These are phyloP conservation scores for Fusarium albosuccineum DNA, from an alignment of 2,329 filamentous ascomycete species.

Conservation along the genomic window DNA sequence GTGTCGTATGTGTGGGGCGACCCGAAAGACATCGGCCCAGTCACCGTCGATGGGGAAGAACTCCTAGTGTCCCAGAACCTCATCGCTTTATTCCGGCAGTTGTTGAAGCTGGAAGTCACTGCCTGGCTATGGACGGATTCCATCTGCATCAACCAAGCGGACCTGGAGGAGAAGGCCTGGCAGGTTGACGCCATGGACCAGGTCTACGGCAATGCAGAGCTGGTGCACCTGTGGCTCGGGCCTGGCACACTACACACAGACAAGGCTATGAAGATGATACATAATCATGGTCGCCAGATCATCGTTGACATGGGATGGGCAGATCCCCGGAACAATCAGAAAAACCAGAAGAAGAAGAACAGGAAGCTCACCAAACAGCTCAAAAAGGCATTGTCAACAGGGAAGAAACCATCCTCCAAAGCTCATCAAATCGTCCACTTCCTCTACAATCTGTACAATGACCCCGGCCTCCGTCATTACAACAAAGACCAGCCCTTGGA, in stretches of 20 bases:
- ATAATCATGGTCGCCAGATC: slow-evolving; percentile 10
- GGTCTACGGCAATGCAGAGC: slow-evolving; percentile 30
- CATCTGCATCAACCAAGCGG: slow-evolving; percentile 38
- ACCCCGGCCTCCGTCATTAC: neutral
- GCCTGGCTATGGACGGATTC: slow-evolving; percentile 43
- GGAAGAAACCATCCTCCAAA: neutral
- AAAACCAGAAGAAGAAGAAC: neutral
- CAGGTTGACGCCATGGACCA: slow-evolving; percentile 36
- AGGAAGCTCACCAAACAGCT: neutral
- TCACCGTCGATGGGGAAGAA: slow-evolving; percentile 9
- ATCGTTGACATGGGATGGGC: neutral
- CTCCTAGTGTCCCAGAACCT: slow-evolving; percentile 24
- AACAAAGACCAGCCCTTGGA: neutral
- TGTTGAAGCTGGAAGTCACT: neutral
- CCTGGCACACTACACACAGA: slow-evolving; percentile 7
- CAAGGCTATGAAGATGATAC: slow-evolving; percentile 20
- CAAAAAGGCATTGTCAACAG: neutral
- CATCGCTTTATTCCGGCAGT: slow-evolving; percentile 22
- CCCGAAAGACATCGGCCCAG: neutral
- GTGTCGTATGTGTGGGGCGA: slow-evolving; percentile 42
- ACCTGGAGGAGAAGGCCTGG: slow-evolving; percentile 34
- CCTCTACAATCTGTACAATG: slow-evolving; percentile 4
- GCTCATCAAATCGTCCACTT: neutral
- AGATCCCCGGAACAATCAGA: neutral
- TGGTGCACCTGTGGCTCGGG: slow-evolving; percentile 40